A percentile compares a stretch with the other conserved stretches of the same genome.
Conservation (phyloP, 2,329 filamentous ascomycete species). For the Raffaelea albimanens region DNA sequence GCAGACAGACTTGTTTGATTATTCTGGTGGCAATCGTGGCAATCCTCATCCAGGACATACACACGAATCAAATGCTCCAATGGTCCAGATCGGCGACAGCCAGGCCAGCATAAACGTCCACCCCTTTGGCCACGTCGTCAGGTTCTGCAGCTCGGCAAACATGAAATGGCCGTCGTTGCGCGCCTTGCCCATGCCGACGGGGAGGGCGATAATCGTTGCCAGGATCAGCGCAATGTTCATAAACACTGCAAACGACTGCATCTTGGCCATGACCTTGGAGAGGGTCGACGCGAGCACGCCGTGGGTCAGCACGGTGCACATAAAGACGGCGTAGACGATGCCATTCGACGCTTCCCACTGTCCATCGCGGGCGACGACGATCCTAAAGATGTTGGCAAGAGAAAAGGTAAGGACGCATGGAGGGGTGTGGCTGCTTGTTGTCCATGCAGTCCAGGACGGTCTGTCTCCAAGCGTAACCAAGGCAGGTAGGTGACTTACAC, state of each 20-base stretch:
- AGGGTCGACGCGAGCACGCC: constrained; percentile 42
- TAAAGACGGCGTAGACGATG: constrained; percentile 46
- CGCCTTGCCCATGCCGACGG: constrained; percentile 31
- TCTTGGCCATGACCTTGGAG: constrained; percentile 46
- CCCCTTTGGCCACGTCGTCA: constrained; percentile 46
- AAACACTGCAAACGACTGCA: constrained; percentile 46
- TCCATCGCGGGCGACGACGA: constrained; percentile 47
- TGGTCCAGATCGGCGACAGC: constrained; percentile 54
- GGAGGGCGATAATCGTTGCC: constrained; percentile 47
- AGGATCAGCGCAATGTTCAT: constrained; percentile 47
- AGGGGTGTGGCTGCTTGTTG: too few species aligned
- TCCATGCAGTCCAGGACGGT: too few species aligned
- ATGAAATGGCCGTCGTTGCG: constrained; percentile 39
- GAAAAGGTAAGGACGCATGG: too few species aligned
- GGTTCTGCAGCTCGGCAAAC: constrained; percentile 45
- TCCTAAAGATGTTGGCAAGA: constrained; percentile 15
- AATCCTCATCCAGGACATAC: constrained; percentile 26
- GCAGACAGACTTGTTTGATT: too few species aligned
- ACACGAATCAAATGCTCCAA: constrained; percentile 46
- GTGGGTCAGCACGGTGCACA: constrained; percentile 41
- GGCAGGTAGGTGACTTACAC: constrained; percentile 23
- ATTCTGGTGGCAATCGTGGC: neutral
- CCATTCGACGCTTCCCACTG: constrained; percentile 46
- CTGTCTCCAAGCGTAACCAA: too few species aligned
- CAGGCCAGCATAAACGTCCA: constrained; percentile 53